Conservation (phyloP, 1,139 yeast genomes). For the Saccharomycopsis hybrid region DNA sequence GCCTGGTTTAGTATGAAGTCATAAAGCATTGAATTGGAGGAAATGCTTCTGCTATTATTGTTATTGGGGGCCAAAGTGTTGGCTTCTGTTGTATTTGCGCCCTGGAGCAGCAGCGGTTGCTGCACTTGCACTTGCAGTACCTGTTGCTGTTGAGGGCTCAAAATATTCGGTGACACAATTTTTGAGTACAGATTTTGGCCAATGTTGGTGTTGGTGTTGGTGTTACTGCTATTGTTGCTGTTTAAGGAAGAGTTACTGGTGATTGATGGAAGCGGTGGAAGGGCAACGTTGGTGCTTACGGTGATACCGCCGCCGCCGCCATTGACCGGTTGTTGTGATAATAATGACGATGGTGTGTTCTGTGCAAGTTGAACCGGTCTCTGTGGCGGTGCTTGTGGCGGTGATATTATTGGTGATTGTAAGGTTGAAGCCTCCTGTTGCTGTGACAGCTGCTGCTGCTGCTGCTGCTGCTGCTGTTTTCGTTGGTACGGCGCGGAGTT, state of each 20-base stretch:
- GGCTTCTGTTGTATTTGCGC: background rate
- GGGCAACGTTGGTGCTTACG: background rate
- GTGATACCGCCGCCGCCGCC: background rate
- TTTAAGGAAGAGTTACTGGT: too few relatives aligned
- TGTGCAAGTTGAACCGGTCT: too few relatives aligned
- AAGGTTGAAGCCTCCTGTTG: too few relatives aligned
- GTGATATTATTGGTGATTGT: too few relatives aligned
- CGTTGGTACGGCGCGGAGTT: too few relatives aligned
- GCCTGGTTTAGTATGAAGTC: conserved; percentile 21
- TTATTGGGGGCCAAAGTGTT: background rate
- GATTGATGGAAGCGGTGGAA: background rate
- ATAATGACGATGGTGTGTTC: too few relatives aligned
- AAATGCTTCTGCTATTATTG: background rate
- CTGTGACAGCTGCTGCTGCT: too few relatives aligned
- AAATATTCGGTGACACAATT: too few relatives aligned
- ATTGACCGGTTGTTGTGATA: background rate
- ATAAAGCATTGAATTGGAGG: background rate
- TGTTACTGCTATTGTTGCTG: background rate
- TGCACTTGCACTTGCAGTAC: background rate
- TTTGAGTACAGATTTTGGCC: background rate
- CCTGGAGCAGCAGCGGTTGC: background rate
- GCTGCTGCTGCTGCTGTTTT: too few relatives aligned
- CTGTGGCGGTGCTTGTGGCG: too few relatives aligned
- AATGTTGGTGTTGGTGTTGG: background rate
- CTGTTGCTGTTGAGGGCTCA: background rate